A percentile compares a stretch with the other conserved stretches of the same genome.
These are phyloP conservation scores for Apiospora arundinis DNA, from an alignment of 2,329 filamentous ascomycete species.

Conservation along the genomic window DNA sequence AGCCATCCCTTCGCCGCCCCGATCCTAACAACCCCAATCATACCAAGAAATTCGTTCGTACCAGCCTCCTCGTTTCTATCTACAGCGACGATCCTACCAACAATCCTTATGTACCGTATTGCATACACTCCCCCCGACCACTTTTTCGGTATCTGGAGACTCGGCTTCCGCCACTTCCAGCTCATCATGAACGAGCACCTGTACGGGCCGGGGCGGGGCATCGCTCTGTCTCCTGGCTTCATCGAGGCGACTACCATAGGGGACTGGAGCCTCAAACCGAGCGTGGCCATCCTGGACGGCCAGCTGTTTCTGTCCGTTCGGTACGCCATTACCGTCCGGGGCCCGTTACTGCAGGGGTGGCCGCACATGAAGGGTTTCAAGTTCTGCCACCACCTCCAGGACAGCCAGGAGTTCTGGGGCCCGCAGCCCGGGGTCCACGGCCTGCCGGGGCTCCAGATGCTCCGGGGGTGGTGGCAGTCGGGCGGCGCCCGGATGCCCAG, in stretches of 20 bases:
- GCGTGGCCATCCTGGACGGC: background rate
- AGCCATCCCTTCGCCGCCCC: no score
- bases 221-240: background rate
- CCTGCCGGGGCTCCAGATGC: background rate
- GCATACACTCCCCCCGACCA: no score
- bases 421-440: background rate
- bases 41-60: no score
- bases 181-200: background rate
- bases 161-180: background rate
- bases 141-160: background rate
- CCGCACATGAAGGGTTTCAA: background rate
- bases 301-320: background rate
- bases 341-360: background rate
- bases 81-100: no score
- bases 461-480: background rate
- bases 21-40: no score
- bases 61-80: no score
- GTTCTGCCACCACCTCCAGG: background rate
- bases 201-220: background rate
- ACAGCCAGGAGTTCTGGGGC: no score
- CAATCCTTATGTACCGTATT: no score
- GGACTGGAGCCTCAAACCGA: background rate
- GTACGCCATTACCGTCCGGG: background rate
- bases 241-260: background rate
- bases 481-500: background rate